Evolutionary conservation across 495 filamentous ascomycete genomes (phyloP).

Genomic region (Lasiosphaeria ovina): DNA sequence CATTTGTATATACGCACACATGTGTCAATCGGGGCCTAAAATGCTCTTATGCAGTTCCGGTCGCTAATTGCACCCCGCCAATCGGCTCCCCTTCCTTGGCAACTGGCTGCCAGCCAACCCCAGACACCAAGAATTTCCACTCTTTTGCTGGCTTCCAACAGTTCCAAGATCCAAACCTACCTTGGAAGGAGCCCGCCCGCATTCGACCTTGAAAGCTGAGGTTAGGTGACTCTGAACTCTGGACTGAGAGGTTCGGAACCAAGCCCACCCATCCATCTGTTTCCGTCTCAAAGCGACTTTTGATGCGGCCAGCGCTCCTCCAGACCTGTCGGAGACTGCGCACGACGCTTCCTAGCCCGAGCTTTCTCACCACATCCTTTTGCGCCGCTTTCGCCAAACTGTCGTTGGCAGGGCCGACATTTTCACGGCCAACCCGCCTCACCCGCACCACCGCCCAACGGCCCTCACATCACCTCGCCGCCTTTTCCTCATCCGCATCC

Average conservation of each 20-base stretch:
- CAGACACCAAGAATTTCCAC: too few species aligned
- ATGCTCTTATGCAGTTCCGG: too few species aligned
- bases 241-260: not conserved
- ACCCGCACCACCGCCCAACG: slow-evolving; percentile 1
- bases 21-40: too few species aligned
- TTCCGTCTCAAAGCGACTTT: slow-evolving; percentile 3
- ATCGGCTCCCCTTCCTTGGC: too few species aligned
- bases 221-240: too few species aligned
- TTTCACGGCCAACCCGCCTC: not conserved
- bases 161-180: too few species aligned
- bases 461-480: not conserved
- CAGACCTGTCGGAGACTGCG: slow-evolving; percentile 19
- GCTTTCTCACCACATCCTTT: slow-evolving; percentile 7
- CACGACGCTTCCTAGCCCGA: slow-evolving; percentile 8
- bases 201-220: too few species aligned
- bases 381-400: not conserved
- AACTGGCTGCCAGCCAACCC: too few species aligned
- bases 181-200: too few species aligned
- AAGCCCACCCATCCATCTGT: not conserved
- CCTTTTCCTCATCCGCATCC: not conserved
- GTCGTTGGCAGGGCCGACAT: not conserved
- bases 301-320: slow-evolving; percentile 24
- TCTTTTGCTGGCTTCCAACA: too few species aligned
- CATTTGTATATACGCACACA: too few species aligned
- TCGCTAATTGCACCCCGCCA: too few species aligned